Evolutionary conservation across 73 alveolate species (phyloP).

Genomic region (Paramecium octaurelia): DNA sequence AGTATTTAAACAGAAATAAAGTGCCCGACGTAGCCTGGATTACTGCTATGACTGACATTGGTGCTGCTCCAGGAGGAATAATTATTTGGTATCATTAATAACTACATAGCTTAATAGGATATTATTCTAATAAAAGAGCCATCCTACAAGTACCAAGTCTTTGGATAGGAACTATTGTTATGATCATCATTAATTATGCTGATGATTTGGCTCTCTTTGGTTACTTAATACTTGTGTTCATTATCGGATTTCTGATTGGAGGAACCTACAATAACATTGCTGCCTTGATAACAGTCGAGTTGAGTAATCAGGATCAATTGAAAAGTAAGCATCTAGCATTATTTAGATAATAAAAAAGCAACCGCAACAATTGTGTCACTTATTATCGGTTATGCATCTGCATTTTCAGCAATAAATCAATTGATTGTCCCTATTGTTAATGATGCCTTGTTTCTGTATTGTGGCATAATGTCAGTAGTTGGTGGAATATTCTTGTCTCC

Average conservation of each 20-base stretch:
- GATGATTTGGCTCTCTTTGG: neutral
- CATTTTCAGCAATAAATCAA: constrained; percentile 12
- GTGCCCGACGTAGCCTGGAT: neutral
- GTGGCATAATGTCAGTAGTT: neutral
- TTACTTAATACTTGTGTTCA: neutral
- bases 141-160: neutral
- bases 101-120: constrained; percentile 2
- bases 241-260: constrained; percentile 2
- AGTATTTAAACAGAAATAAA: neutral
- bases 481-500: neutral
- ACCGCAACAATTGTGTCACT: constrained; percentile 5
- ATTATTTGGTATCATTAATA: neutral
- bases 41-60: neutral
- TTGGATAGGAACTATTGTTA: constrained; percentile 18
- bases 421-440: neutral
- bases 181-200: neutral
- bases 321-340: neutral
- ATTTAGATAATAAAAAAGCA: constrained; percentile 16
- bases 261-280: constrained; percentile 14
- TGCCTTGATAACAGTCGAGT: neutral
- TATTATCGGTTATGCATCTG: constrained; percentile 40
- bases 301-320: neutral
- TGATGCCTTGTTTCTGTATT: neutral
- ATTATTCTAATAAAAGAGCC: neutral
- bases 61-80: constrained; percentile 45